Evolutionary conservation across 345 rosid genomes (phyloP), one percentile per base, ranked within the genome.

Genomic region (Eucalyptus regnans): DNA sequence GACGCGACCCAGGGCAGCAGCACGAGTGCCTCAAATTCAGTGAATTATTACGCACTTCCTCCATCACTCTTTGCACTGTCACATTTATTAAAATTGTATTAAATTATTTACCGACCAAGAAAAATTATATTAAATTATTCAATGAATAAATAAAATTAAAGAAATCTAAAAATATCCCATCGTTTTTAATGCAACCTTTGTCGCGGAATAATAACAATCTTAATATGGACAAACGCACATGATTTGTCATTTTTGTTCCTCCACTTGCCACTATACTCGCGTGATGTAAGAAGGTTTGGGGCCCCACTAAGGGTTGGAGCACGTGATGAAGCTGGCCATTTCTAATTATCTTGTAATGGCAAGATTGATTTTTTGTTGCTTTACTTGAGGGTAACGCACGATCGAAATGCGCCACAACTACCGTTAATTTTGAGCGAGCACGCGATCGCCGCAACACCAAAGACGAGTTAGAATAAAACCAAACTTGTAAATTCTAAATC

Each of bases 381-480:
- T 56, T 23, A 1, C 29, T 9, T 23, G 23, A 52, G 62, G 62
- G 29, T 56, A 23, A 56, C 0, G 27, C 62, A 56, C 29, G 29
- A 56, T 56, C 3, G 62, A 8, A 56, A 56, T 23, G 62, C 10
- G 6, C 29, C 62, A 22, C 62, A 0, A 22, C 37, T n/a, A n/a
- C 9, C n/a, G 10, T 13, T 64, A 8, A n/a, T n/a, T 64, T n/a
- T 7, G 20, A 64, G 76, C 5, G 0, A 64, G 76, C 76, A 4
- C 0, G 4, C 7, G 37, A n/a, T 27, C 15, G 2, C 7, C 68
- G 0, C 31, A 7, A 8, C 37, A 14, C 20, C 11, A n/a, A 6
- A n/a, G 9, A 3, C 76, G 3, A 14, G 37, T 66, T n/a, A 3
- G 20, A 14, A 33, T n/a, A 66, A n/a, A 66, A 15, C 5, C 1